A percentile compares a stretch with the other conserved stretches of the same genome.
Evolutionary conservation across 176 grass and related monocot species (phyloP).

Genomic region (Zoysia pacifica): DNA sequence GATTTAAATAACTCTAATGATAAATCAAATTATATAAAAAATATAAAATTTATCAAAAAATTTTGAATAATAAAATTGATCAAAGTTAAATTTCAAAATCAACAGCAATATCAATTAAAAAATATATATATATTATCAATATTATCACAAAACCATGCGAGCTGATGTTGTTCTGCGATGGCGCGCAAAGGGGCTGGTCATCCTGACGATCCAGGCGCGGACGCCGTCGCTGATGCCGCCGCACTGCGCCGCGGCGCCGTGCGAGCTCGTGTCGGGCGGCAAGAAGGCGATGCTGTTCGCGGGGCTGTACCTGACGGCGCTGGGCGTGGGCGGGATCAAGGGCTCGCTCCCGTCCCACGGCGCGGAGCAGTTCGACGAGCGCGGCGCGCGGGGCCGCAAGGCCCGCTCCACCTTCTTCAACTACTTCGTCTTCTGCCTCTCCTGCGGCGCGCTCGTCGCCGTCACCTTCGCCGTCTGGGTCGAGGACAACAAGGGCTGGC

Average conservation of each 20-base stretch:
- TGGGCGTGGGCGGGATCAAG: constrained; percentile 94
- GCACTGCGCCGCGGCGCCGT: constrained; percentile 19
- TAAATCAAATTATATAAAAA: too few relatives aligned
- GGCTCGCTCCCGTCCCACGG: constrained; percentile 82
- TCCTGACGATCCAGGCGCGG: constrained; percentile 81
- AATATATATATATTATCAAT: too few relatives aligned
- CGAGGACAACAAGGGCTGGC: constrained; percentile 93
- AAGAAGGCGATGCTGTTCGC: constrained; percentile 82
- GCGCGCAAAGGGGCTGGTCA: constrained; percentile 64
- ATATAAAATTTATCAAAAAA: too few relatives aligned
- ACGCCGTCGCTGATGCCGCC: constrained; percentile 61
- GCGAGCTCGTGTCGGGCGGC: constrained; percentile 34
- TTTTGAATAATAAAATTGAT: too few relatives aligned
- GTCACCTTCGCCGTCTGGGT: constrained; percentile 96
- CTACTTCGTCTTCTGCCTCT: constrained; percentile 95
- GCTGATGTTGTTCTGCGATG: neutral
- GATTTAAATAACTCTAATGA: too few relatives aligned
- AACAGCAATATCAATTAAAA: too few relatives aligned
- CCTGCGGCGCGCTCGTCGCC: constrained; percentile 72
- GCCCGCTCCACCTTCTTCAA: constrained; percentile 97
- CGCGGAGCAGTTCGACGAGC: constrained; percentile 91
- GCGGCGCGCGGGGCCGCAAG: constrained; percentile 54
- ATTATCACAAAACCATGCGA: too few relatives aligned
- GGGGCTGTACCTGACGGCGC: constrained; percentile 86
- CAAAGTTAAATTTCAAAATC: too few relatives aligned